Evolutionary conservation across 495 filamentous ascomycete genomes (phyloP), one percentile per base, ranked within the genome.

Genomic region (Tuber aestivum): DNA sequence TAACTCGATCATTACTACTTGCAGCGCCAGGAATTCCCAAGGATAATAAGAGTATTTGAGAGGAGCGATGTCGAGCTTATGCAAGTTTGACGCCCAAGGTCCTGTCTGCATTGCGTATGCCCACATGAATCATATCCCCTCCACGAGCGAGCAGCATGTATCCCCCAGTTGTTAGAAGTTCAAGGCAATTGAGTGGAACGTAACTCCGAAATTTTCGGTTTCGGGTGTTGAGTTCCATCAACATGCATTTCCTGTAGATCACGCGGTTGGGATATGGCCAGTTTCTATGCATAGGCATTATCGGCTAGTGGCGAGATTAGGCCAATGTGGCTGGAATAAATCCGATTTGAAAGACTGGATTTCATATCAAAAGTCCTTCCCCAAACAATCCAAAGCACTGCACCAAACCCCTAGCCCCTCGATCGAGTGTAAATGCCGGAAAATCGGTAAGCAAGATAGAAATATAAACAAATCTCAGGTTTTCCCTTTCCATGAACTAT

Each of bases 131-230:
- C 56, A 32, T 32, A 61, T 10, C n/a, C n/a, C 56, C n/a, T 32
- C 56, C 12, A 61, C 10, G 2, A 61, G n/a, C 10, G 2, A 61
- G n/a, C n/a, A 27, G 56, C 56, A 16, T n/a, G 4, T 3, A 61
- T 32, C 14, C 56, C 50, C 56, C 27, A 32, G 32, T 14, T 0
- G n/a, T 14, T 3, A 27, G 56, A 61, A 61, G n/a, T 3, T 61
- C 12, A 61, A 32, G 12, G 27, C 16, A 27, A 61, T 32, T 61
- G 56, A 61, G 56, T 32, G 56, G n/a, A 61, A 32, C n/a, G 56
- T 61, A 61, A 61, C 56, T 32, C 56, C 56, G 56, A 61, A 61
- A 61, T 61, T 61, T 61, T 61, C 56, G n/a, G 56, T 61, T 32
- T 32, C 56, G 27, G 56, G 14, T 61, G n/a, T 61, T 32, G n/a